Evolutionary conservation across 2,329 filamentous ascomycete genomes (phyloP).

Genomic region (Lojkania enalia): DNA sequence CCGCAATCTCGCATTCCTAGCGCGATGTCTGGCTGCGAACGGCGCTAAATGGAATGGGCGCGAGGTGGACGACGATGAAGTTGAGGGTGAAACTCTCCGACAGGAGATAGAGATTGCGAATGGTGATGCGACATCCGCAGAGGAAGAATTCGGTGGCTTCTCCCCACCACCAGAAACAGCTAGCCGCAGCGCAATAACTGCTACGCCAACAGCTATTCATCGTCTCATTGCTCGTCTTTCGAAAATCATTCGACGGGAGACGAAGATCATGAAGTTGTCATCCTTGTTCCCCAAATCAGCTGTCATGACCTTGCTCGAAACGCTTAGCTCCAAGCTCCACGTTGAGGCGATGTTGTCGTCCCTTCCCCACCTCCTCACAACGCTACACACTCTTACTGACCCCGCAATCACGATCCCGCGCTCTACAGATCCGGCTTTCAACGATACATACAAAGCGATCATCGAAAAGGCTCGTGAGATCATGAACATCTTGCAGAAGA

Average conservation of each 20-base stretch:
- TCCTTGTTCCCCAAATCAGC: conserved; percentile 75
- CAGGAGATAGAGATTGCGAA: conserved; percentile 47
- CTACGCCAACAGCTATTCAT: conserved; percentile 58
- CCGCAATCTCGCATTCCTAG: conserved; percentile 82
- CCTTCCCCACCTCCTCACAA: conserved; percentile 66
- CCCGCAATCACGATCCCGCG: conserved; percentile 71
- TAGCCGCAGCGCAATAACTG: conserved; percentile 10
- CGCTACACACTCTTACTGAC: conserved; percentile 84
- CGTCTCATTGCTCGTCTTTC: conserved; percentile 81
- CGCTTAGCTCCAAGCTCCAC: conserved; percentile 66
- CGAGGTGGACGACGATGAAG: conserved; percentile 50
- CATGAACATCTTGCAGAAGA: conserved; percentile 81
- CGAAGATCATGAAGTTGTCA: conserved; percentile 61
- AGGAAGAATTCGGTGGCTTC: conserved; percentile 34
- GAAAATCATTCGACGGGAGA: conserved; percentile 70
- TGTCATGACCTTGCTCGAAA: conserved; percentile 73
- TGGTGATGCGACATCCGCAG: conserved; percentile 31
- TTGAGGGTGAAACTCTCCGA: conserved; percentile 48
- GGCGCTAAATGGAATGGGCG: conserved; percentile 51
- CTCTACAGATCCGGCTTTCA: conserved; percentile 71
- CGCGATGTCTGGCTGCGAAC: conserved; percentile 65
- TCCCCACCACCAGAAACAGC: conserved; percentile 23
- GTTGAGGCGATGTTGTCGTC: conserved; percentile 62
- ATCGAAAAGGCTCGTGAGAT: conserved; percentile 73
- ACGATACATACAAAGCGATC: conserved; percentile 68